A percentile compares a stretch with the other conserved stretches of the same genome.
These are phyloP conservation scores for Brassica napus DNA, from an alignment of 345 rosid species.

Conservation along the genomic window Da-Ae NC_063435.1:28494501-28495000, in stretches of 20 bases:
- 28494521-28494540: conserved; percentile 87
- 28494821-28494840: conserved; percentile 81
- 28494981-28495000: conserved; percentile 86
- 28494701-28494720: conserved; percentile 89
- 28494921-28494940: no score
- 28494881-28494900: no score
- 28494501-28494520: conserved; percentile 78
- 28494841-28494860: no score
- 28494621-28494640: conserved; percentile 93
- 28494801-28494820: conserved; percentile 78
- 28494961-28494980: conserved; percentile 92
- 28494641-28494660: conserved; percentile 81
- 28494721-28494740: conserved; percentile 54
- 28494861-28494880: no score
- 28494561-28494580: conserved; percentile 15
- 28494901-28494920: no score
- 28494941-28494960: conserved; percentile 97
- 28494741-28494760: conserved; percentile 96
- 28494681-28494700: conserved; percentile 91
- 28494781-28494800: conserved; percentile 57
- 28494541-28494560: conserved; percentile 55
- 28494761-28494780: conserved; percentile 75
- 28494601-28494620: conserved; percentile 40
- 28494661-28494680: conserved; percentile 74
- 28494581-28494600: neutral